Conservation (phyloP, 129 eudicot genomes). For the Silybum marianum region DNA sequence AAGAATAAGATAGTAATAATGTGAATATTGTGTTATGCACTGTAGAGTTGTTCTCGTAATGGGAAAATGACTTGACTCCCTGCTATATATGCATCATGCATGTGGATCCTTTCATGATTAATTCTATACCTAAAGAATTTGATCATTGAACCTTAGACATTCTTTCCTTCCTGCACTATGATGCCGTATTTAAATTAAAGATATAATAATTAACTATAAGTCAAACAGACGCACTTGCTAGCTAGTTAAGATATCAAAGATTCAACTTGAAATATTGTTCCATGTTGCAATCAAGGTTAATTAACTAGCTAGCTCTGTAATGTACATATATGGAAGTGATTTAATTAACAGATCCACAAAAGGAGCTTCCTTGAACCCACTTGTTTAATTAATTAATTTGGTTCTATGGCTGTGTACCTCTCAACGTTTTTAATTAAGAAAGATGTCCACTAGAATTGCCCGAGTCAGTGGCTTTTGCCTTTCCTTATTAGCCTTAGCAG, state of each 20-base stretch:
- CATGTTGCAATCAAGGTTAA: not conserved
- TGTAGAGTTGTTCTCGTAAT: slow-evolving; percentile 25
- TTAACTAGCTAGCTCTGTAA: not conserved
- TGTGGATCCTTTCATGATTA: not conserved
- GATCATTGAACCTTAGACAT: slow-evolving; percentile 19
- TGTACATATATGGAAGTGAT: not conserved
- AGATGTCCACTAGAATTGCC: not conserved
- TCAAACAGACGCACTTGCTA: slow-evolving; percentile 21
- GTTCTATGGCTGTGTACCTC: not conserved
- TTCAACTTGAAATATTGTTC: not conserved
- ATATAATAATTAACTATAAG: not conserved
- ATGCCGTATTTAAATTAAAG: not conserved
- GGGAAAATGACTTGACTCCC: slow-evolving; percentile 21
- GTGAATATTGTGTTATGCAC: slow-evolving; percentile 28
- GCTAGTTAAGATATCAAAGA: not conserved
- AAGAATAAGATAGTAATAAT: slow-evolving; percentile 34
- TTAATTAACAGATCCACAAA: not conserved
- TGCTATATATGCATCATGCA: not conserved
- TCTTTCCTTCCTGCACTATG: slow-evolving; percentile 8
- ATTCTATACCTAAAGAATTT: slow-evolving; percentile 8
- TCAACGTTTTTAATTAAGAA: not conserved
- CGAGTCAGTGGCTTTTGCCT: not conserved
- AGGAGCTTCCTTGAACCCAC: not conserved
- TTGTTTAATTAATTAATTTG: not conserved
- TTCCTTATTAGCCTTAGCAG: slow-evolving; percentile 16